phyloP scores from a whole-genome alignment of 495 filamentous ascomycete species.

The Penicillium paradoxum region DNA sequence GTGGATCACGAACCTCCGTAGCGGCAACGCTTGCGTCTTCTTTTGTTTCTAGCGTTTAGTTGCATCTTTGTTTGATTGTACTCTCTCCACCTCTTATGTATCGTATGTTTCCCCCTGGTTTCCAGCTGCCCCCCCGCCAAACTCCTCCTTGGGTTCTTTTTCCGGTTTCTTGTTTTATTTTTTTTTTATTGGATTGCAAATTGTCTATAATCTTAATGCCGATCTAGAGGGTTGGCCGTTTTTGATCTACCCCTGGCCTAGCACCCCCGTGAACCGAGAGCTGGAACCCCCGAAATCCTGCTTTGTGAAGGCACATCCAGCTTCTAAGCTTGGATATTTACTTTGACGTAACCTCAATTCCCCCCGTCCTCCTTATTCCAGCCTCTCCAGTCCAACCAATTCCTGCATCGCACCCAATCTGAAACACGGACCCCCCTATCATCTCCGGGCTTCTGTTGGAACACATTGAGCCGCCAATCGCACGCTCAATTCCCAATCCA shows the following conservation, averaged over 20 bases:
- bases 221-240: neutral
- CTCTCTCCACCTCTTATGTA: conserved; percentile 5
- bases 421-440: conserved; percentile 24
- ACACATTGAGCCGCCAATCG: conserved; percentile 23
- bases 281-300: conserved; percentile 1
- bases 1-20: neutral
- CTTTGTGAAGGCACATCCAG: conserved; percentile 3
- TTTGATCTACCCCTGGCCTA: neutral
- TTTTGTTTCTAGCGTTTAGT: conserved; percentile 4
- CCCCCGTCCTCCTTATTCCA: neutral
- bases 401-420: conserved; percentile 19
- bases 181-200: neutral
- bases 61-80: conserved; percentile 2
- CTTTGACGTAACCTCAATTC: conserved; percentile 10
- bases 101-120: conserved; percentile 1
- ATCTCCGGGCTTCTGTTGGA: conserved; percentile 18
- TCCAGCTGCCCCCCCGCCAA: neutral
- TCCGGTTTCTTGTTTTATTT: conserved; percentile 6
- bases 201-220: conserved; percentile 12
- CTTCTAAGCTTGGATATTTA: neutral
- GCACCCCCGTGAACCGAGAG: neutral
- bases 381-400: conserved; percentile 21
- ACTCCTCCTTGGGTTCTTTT: neutral
- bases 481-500: conserved; percentile 18
- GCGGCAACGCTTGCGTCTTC: neutral